These are phyloP conservation scores for Globisporangium polare DNA, from an alignment of 352 stramenopile species.

Conservation along the genomic window DNA sequence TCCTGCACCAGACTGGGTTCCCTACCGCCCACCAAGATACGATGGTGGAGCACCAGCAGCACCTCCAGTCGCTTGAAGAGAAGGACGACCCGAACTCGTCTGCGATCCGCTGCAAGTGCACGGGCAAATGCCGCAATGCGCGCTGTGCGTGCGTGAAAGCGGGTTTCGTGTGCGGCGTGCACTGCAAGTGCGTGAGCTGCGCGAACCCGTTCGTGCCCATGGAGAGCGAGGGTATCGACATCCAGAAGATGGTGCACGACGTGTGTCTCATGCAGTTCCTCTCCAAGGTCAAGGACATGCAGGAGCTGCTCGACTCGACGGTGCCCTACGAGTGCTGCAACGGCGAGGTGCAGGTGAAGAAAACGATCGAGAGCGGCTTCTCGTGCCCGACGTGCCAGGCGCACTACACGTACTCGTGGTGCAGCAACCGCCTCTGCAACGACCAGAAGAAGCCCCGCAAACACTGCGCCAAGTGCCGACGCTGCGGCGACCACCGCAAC, in stretches of 20 bases:
- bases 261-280: constrained; percentile 81
- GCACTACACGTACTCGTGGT: constrained; percentile 81
- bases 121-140: constrained; percentile 78
- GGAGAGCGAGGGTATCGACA: constrained; percentile 60
- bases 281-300: constrained; percentile 82
- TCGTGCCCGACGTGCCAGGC: constrained; percentile 49
- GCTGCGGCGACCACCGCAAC: constrained; percentile 76
- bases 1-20: constrained; percentile 40
- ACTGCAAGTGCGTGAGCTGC: constrained; percentile 78
- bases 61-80: constrained; percentile 17
- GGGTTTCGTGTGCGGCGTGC: constrained; percentile 66
- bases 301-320: constrained; percentile 68
- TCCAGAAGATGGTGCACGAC: constrained; percentile 61
- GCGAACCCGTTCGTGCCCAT: constrained; percentile 80
- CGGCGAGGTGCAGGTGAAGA: constrained; percentile 58
- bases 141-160: constrained; percentile 80
- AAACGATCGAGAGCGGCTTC: constrained; percentile 60
- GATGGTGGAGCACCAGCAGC: not conserved
- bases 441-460: constrained; percentile 77
- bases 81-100: constrained; percentile 24
- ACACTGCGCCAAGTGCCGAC: constrained; percentile 74
- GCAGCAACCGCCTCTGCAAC: constrained; percentile 66
- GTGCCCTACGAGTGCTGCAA: constrained; percentile 61
- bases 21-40: not conserved
- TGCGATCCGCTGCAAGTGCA: constrained; percentile 70